Base-by-base conservation (phyloP, 2,329 filamentous ascomycete genomes). In the Exophiala sideris region DNA sequence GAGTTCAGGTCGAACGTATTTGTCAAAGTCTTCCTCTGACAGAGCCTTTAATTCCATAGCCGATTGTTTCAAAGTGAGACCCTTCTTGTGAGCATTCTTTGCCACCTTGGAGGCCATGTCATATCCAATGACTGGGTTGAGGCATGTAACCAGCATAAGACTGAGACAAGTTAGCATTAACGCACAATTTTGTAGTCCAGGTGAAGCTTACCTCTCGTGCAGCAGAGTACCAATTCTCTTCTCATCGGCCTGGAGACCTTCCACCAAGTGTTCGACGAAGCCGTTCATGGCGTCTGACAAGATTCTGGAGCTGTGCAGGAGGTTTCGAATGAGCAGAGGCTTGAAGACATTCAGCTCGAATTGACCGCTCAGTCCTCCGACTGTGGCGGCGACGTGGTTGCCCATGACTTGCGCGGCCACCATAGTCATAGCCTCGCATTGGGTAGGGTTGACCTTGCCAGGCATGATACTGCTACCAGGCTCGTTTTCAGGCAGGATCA, bases 291-390 rank as follows among this genome's bases (percentile, higher is more conserved):
- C 89, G 68, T 99, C 94, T 34, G 89, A 81, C 52, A 99, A 78
- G 58, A 99, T 85, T 62, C 92, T 85, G 53, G 87, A 80, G 77
- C 90, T 96, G 82, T 97, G 94, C 36, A 99, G 82, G 62, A 97
- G 79, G 78, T 97, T 97, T 74, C 88, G 83, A 75, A 97, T 97
- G 71, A 99, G 82, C 55, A 97, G 83, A 40, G 94, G 94, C 82
- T 97, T 97, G 84, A 96, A 99, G 52, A 97, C 94, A 75, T 97
- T 99, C 64, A 99, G 83, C 76, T 97, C 94, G 66, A 99, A 99
- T 78, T 97, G 95, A 63, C 94, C 94, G 77, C 94, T 95, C 79
- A 95, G 95, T 69, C 92, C 94, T 60, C 91, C 90, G 66, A 97
- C 90, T 29, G 92, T 96, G 57, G 89, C 86, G 35, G 94, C 90